These are phyloP conservation scores for Colletotrichum theobromicola DNA, from an alignment of 2,329 filamentous ascomycete species.

Conservation along the genomic window DNA sequence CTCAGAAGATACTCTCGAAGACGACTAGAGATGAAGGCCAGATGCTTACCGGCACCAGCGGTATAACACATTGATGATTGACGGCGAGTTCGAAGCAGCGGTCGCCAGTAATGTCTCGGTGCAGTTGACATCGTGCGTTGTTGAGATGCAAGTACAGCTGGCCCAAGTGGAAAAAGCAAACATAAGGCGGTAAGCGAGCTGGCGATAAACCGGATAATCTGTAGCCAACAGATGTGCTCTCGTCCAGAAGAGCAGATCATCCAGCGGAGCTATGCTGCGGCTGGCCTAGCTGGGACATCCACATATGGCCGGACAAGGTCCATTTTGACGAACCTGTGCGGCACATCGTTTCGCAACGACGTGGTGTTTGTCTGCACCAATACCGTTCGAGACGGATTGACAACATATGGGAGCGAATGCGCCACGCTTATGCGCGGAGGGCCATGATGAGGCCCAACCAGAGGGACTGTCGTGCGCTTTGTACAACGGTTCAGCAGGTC, in stretches of 20 bases:
- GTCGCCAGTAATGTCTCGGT: slow-evolving; percentile 14
- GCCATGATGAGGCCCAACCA: neutral
- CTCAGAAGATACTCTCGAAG: neutral
- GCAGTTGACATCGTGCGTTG: neutral
- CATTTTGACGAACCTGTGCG: neutral
- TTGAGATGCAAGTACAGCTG: neutral
- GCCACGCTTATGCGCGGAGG: neutral
- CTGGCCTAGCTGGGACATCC: neutral
- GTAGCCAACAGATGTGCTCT: neutral
- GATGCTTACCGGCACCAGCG: neutral
- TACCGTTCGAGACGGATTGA: neutral
- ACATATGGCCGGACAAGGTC: neutral
- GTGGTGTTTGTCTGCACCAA: neutral
- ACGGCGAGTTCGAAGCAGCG: slow-evolving; percentile 10
- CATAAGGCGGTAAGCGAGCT: slow-evolving; percentile 7
- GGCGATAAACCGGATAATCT: neutral
- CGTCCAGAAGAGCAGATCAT: neutral
- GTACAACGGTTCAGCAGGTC: neutral
- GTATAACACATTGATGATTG: slow-evolving; percentile 2
- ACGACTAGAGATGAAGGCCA: neutral
- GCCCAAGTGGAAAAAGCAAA: slow-evolving; percentile 1
- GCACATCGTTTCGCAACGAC: neutral
- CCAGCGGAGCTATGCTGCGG: neutral
- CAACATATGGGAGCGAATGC: neutral
- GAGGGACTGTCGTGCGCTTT: neutral